phyloP scores from a whole-genome alignment of 768 basidiomycete genomes.

The Boletus edulis region DNA sequence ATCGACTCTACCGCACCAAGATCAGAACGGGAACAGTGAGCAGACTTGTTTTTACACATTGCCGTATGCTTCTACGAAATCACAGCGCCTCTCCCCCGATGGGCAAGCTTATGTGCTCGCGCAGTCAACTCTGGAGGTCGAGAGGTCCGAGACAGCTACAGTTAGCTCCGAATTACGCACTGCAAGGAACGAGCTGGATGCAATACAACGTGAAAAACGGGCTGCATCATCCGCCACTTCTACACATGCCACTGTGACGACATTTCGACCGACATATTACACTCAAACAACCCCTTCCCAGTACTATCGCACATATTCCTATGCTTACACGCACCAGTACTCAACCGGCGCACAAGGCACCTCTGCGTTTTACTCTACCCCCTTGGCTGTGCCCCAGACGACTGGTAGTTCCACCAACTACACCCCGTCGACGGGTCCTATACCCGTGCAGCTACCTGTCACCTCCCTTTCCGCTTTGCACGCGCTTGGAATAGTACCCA shows the following conservation, averaged over 20 bases:
- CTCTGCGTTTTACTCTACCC: slow-evolving; percentile 26
- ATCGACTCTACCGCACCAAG: slow-evolving; percentile 55
- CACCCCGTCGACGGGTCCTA: slow-evolving; percentile 30
- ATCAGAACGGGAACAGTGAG: slow-evolving; percentile 57
- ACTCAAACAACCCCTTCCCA: slow-evolving; percentile 41
- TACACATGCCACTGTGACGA: slow-evolving; percentile 31
- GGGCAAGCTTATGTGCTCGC: slow-evolving; percentile 64
- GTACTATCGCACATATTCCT: slow-evolving; percentile 66
- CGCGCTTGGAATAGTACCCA: slow-evolving; percentile 70
- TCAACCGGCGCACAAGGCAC: slow-evolving; percentile 23
- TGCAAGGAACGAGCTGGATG: slow-evolving; percentile 64
- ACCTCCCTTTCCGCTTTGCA: slow-evolving; percentile 56
- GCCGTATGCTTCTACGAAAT: slow-evolving; percentile 1
- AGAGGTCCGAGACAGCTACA: slow-evolving; percentile 58
- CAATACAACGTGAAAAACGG: slow-evolving; percentile 68
- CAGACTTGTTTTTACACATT: neutral
- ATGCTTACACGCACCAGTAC: slow-evolving; percentile 63
- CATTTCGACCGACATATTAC: slow-evolving; percentile 41
- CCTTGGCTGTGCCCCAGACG: slow-evolving; percentile 35
- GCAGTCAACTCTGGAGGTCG: slow-evolving; percentile 62
- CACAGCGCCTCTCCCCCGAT: slow-evolving; percentile 58
- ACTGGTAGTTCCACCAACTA: slow-evolving; percentile 32
- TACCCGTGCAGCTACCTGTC: slow-evolving; percentile 72
- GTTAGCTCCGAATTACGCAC: slow-evolving; percentile 60
- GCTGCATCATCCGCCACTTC: slow-evolving; percentile 29